Base-by-base conservation (phyloP, 257 asterid species). In the Oldenlandia corymbosa region DNA sequence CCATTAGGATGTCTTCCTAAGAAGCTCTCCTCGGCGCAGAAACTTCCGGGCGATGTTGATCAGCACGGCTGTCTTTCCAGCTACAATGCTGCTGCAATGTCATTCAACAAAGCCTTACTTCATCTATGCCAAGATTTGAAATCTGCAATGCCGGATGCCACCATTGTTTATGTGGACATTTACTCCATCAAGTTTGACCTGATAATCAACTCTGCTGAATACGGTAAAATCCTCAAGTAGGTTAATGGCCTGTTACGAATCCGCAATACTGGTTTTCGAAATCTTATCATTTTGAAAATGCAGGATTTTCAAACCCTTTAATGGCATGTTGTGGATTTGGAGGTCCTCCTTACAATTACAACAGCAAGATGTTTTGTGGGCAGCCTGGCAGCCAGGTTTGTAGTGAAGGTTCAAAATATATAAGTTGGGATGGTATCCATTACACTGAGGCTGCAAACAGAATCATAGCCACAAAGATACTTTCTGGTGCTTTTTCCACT, bases 281-380 rank as follows among this genome's bases (percentile, higher is more conserved):
- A 43, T 43, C 5, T n/a, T n/a, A 18, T 17, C 23, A 46, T 11
- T 43, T 37, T n/a, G n/a, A n/a, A n/a, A 0, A 6, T 10, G 53
- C 77, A 91, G 96, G 94, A 63, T 84, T 88, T 66, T 62, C 85
- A 41, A 76, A 67, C 68, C 87, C 95, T 27, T 24, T 86, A 63
- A 84, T 84, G 96, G 81, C 98, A 23, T 91, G 96, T 61, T 91
- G 98, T 70, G 98, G 95, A 45, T 72, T 65, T 23, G 96, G 98
- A 53, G 95, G 95, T 50, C 87, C 94, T 60, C 98, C 98, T 0
- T 83, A 86, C 72, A 91, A 86, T 78, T 91, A 83, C 58, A 71
- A 76, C 13, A 73, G 54, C 58, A 61, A 71, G 59, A 83, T 78
- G 55, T 8, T 75, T 1, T 91, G 98, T 62, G 95, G 96, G 32